Conservation (phyloP, 768 basidiomycete species). For the Mycena filopes region DNA sequence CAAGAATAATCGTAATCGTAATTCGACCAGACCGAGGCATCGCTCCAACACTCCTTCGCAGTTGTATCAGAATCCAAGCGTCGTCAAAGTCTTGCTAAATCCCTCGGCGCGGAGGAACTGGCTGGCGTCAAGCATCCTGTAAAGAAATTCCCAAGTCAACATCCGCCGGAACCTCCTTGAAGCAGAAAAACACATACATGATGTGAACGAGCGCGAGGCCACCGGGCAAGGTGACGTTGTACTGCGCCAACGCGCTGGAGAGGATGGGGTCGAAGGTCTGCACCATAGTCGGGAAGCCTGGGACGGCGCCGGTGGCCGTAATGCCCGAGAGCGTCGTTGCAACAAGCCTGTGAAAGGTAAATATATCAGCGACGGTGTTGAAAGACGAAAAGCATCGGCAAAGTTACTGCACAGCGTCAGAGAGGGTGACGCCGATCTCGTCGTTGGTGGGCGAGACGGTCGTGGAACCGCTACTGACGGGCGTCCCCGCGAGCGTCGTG, state of each 20-base stretch:
- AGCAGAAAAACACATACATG: conserved; percentile 39
- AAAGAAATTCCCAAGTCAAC: too few species aligned
- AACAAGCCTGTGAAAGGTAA: conserved; percentile 40
- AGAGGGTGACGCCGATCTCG: conserved; percentile 43
- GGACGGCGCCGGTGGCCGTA: conserved; percentile 35
- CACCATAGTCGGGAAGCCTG: conserved; percentile 40
- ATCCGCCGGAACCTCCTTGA: conserved; percentile 40
- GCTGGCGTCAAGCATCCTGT: conserved; percentile 47
- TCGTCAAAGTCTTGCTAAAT: conserved; percentile 45
- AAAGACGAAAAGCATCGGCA: conserved; percentile 7
- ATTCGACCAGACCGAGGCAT: conserved; percentile 37
- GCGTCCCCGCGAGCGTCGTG: conserved; percentile 35
- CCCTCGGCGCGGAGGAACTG: conserved; percentile 47
- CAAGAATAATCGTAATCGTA: conserved; percentile 23
- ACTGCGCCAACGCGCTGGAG: conserved; percentile 35
- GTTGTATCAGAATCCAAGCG: conserved; percentile 49
- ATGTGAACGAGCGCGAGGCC: conserved; percentile 40
- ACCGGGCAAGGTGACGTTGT: conserved; percentile 45
- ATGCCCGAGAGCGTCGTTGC: conserved; percentile 46
- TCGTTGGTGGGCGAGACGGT: conserved; percentile 47
- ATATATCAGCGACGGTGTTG: too few species aligned
- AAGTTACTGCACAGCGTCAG: conserved; percentile 43
- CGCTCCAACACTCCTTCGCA: too few species aligned
- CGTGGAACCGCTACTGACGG: conserved; percentile 46
- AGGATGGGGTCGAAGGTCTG: conserved; percentile 44